phyloP scores from a whole-genome alignment of 1,284 basidiomycete species.

The Sporisorium graminicola region DNA sequence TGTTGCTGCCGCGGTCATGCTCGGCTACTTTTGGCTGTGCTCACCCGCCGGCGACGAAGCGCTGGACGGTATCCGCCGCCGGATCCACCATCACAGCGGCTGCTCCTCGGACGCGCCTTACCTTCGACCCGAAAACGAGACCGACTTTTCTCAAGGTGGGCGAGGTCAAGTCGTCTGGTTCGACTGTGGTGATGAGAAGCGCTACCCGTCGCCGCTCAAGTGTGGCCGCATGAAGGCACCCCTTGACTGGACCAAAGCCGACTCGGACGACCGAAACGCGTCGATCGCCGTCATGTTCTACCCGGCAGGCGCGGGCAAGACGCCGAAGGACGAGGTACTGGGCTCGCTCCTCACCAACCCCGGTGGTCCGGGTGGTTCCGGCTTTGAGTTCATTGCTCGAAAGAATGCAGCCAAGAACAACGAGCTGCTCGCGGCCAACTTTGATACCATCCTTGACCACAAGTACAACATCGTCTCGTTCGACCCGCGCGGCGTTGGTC shows the following conservation, averaged over 20 bases:
- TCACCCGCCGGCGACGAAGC: slow-evolving; percentile 19
- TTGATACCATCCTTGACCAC: slow-evolving; percentile 43
- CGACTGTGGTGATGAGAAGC: slow-evolving; percentile 43
- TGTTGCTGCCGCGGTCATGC: slow-evolving; percentile 8
- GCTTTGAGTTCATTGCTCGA: slow-evolving; percentile 41
- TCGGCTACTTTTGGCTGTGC: slow-evolving; percentile 25
- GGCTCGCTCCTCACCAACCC: slow-evolving; percentile 55
- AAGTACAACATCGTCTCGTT: slow-evolving; percentile 56
- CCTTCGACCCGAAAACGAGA: slow-evolving; percentile 39
- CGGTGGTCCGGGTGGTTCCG: slow-evolving; percentile 57
- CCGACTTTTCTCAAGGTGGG: slow-evolving; percentile 41
- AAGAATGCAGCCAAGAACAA: slow-evolving; percentile 32
- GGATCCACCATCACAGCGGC: slow-evolving; percentile 13
- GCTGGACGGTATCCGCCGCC: slow-evolving; percentile 18
- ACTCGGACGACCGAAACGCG: slow-evolving; percentile 46
- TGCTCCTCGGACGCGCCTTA: slow-evolving; percentile 13
- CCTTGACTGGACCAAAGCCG: slow-evolving; percentile 51
- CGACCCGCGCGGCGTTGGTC: slow-evolving; percentile 52
- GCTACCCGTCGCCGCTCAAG: slow-evolving; percentile 41
- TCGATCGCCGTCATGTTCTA: slow-evolving; percentile 53
- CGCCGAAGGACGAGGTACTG: slow-evolving; percentile 37
- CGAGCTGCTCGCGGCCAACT: slow-evolving; percentile 31
- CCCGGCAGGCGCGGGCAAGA: slow-evolving; percentile 52
- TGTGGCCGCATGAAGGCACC: slow-evolving; percentile 57
- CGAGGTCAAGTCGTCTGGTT: slow-evolving; percentile 48